phyloP scores from a whole-genome alignment of 805 yeast species.

The Yarrowia sp. region DNA sequence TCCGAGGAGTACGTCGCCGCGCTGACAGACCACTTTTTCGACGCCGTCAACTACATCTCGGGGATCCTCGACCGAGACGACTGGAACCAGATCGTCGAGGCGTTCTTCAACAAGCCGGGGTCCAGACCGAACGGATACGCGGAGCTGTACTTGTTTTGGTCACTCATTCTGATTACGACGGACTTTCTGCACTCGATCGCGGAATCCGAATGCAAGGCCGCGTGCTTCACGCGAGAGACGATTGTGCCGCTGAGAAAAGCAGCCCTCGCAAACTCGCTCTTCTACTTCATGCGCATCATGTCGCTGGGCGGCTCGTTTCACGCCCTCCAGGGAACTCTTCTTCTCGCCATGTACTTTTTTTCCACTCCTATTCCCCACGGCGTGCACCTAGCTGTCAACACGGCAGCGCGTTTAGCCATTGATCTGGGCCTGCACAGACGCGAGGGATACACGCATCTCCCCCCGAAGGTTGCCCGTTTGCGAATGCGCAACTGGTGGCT shows the following conservation, averaged over 20 bases:
- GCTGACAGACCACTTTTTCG: background rate
- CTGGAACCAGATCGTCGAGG: conserved; percentile 6
- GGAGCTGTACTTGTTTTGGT: conserved; percentile 17
- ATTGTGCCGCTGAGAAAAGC: background rate
- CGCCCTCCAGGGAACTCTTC: conserved; percentile 49
- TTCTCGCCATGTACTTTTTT: conserved; percentile 45
- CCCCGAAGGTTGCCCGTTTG: conserved; percentile 40
- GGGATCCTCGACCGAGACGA: conserved; percentile 10
- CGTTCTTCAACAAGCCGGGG: background rate
- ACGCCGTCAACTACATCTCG: conserved; percentile 10
- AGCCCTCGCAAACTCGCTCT: conserved; percentile 44
- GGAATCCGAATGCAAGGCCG: background rate
- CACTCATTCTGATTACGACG: background rate
- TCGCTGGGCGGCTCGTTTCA: conserved; percentile 51
- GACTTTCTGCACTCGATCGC: background rate
- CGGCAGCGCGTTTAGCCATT: conserved; percentile 54
- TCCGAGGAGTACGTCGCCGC: background rate
- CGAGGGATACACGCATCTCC: conserved; percentile 44
- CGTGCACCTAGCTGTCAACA: conserved; percentile 42
- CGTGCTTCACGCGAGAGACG: background rate
- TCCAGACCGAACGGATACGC: conserved; percentile 12
- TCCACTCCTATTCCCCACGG: conserved; percentile 32
- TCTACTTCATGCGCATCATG: conserved; percentile 52
- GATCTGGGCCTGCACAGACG: conserved; percentile 55
- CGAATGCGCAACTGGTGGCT: conserved; percentile 51